Conservation (phyloP, 352 stramenopile genomes). For the Thalassiosira ordinaria region DNA sequence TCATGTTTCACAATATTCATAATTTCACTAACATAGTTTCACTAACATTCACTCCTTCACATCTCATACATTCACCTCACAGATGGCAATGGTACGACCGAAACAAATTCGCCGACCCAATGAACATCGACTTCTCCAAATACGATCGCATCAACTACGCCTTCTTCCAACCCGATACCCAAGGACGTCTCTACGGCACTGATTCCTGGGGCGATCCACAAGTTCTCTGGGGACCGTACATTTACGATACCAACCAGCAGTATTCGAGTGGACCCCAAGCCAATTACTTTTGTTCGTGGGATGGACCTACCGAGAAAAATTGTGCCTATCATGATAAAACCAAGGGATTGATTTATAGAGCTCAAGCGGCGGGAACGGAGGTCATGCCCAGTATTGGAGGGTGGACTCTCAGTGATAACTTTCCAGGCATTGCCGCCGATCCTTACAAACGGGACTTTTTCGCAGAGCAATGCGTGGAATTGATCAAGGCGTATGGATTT, state of each 20-base stretch:
- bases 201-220: slow-evolving; percentile 22
- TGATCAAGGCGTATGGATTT: slow-evolving; percentile 36
- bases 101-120: too few relatives aligned
- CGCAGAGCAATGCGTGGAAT: slow-evolving; percentile 22
- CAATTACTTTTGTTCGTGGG: slow-evolving; percentile 24
- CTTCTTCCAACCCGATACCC: slow-evolving; percentile 52
- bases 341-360: slow-evolving; percentile 50
- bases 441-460: slow-evolving; percentile 1
- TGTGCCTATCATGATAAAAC: not conserved
- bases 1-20: too few relatives aligned
- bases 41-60: too few relatives aligned
- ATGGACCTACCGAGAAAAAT: slow-evolving; percentile 7
- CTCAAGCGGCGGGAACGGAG: slow-evolving; percentile 37
- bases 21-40: too few relatives aligned
- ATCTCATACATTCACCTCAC: too few relatives aligned
- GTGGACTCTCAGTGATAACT: slow-evolving; percentile 55
- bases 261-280: too few relatives aligned
- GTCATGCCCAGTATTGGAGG: slow-evolving; percentile 55
- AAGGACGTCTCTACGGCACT: slow-evolving; percentile 44
- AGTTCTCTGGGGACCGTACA: too few relatives aligned
- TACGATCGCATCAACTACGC: too few relatives aligned
- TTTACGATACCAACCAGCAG: too few relatives aligned
- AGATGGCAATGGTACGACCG: too few relatives aligned
- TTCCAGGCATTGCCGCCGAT: slow-evolving; percentile 20
- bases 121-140: too few relatives aligned